Conservation (phyloP, 2,329 filamentous ascomycete genomes). For the Stagonosporopsis tanaceti region DNA sequence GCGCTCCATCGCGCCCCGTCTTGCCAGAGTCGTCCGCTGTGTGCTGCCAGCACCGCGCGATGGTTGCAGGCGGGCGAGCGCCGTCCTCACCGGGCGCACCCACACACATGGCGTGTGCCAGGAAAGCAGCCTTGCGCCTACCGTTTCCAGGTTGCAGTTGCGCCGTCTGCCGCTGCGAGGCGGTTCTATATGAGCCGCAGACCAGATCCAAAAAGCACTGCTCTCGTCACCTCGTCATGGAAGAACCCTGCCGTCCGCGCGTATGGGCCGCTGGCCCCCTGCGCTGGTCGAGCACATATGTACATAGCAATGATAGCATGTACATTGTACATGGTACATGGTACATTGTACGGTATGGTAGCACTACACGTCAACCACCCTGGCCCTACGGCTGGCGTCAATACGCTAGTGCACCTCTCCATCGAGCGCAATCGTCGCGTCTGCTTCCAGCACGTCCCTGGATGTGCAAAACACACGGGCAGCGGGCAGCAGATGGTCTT, state of each 20-base stretch:
- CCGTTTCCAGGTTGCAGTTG: slow-evolving; percentile 10
- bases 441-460: slow-evolving; percentile 13
- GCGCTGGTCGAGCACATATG: background rate
- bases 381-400: slow-evolving; percentile 15
- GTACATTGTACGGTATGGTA: background rate
- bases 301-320: background rate
- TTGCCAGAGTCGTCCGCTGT: background rate
- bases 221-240: background rate
- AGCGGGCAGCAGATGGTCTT: background rate
- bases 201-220: background rate
- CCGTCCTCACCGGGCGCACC: background rate
- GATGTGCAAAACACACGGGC: slow-evolving; percentile 22
- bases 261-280: slow-evolving; percentile 2
- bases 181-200: slow-evolving; percentile 9
- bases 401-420: slow-evolving; percentile 26
- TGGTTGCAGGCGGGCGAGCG: slow-evolving; percentile 4
- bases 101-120: background rate
- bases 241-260: background rate
- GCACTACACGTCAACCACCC: slow-evolving; percentile 9
- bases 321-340: background rate
- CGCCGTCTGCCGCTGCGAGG: slow-evolving; percentile 13
- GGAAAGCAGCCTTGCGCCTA: slow-evolving; percentile 12
- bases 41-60: slow-evolving; percentile 6
- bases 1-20: slow-evolving; percentile 2
- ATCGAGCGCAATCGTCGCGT: slow-evolving; percentile 22